phyloP scores from a whole-genome alignment of 345 rosid species.

The Punica granatum region DNA sequence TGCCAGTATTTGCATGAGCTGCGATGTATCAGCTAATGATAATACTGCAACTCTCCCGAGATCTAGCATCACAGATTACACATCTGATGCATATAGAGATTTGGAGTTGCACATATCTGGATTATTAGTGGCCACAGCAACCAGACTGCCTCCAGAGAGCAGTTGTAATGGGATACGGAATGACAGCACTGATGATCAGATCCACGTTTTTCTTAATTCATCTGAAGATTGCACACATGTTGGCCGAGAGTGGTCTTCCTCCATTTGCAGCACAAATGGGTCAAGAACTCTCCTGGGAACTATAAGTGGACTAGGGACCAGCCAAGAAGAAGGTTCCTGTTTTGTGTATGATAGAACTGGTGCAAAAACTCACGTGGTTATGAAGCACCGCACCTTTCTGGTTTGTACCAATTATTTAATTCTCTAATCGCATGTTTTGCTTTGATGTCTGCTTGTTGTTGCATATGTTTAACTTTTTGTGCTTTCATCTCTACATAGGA shows the following conservation, averaged over 20 bases:
- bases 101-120: conserved; percentile 75
- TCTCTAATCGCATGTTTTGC: conserved; percentile 6
- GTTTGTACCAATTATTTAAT: too few relatives aligned
- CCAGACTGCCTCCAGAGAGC: conserved; percentile 60
- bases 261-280: conserved; percentile 20
- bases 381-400: too few relatives aligned
- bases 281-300: conserved; percentile 56
- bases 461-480: neutral
- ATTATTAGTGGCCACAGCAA: conserved; percentile 67
- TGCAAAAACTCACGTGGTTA: conserved; percentile 70
- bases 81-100: conserved; percentile 74
- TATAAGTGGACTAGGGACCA: conserved; percentile 63
- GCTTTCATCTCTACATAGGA: neutral
- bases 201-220: conserved; percentile 63
- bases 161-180: conserved; percentile 21
- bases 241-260: conserved; percentile 15
- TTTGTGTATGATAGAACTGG: conserved; percentile 65
- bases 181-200: conserved; percentile 50
- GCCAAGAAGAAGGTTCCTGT: conserved; percentile 76
- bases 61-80: conserved; percentile 18
- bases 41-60: conserved; percentile 21
- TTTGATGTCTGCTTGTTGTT: conserved; percentile 10
- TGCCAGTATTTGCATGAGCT: conserved; percentile 11
- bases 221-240: conserved; percentile 20
- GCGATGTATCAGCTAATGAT: conserved; percentile 18